Evolutionary conservation across 1,284 basidiomycete genomes (phyloP), one percentile per base, ranked within the genome.

Genomic region (Ceratobasidium theobromae): DNA sequence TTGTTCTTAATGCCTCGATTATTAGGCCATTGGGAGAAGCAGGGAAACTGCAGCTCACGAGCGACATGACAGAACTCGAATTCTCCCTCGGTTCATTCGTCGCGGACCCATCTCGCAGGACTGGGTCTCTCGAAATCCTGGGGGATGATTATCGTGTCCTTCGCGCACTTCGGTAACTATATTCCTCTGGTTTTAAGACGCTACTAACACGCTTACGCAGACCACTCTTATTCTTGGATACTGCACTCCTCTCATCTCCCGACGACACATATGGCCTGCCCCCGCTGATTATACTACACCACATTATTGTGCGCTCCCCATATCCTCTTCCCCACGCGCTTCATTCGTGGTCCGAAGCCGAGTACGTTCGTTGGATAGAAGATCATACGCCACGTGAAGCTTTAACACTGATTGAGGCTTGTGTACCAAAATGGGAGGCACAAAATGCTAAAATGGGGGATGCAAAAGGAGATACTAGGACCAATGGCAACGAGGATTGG

Each of bases 11-110:
- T 73, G 88, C 90, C 11, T 93, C 91, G 16, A 91, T 98, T 62
- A 88, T 89, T 11, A 86, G 86, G 70, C 93, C 93, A 0, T 80
- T 97, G 3, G 88, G 91, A 12, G 95, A 98, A 78, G 84, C 84
- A 67, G 91, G 93, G 1, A 95, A 95, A 74, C 81, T 98, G 35
- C 92, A 95, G 76, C 80, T 98, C 68, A 93, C 93, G 62, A 90
- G 87, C 58, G 95, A 98, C 75, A 95, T 97, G 93, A 91, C 95
- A 0, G 91, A 95, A 75, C 82, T 98, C 58, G 96, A 98, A 77
- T 96, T 98, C 75, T 86, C 89, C 0, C 76, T 95, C 60, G 88
- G 86, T 71, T 84, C 88, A 1, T 91, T 96, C 73, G 79, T 94
- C 73, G 80, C 79, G 53, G 80, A 87, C 18, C 48, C 53, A 18